Base-by-base conservation (phyloP, 2,329 filamentous ascomycete species). In the Cladobotryum mycophilum region DNA sequence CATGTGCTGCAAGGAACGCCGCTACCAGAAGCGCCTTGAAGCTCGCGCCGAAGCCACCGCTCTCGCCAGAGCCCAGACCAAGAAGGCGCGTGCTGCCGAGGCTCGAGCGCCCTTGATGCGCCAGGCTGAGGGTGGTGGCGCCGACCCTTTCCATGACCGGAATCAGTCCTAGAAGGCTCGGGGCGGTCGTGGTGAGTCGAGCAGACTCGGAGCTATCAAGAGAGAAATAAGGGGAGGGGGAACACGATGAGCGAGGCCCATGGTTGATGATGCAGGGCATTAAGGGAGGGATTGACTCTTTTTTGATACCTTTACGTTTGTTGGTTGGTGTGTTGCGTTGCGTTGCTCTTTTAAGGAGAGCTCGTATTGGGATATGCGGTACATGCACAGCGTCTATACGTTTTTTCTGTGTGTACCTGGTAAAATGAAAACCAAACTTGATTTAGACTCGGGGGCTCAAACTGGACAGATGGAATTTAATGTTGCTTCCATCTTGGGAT, bases 1-100 rank as follows among this genome's bases (percentile, higher is more conserved):
- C 69, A 67, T 75, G 56, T 80, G 76, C 73, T 76, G 72, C 69
- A 67, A 68, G 54, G 78, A 81, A 57, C 68, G 72, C 57, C 64
- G 64, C 62, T 56, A 68, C 57, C 69, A 76, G 59, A 71, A 70
- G 62, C 66, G 68, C 43, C 63, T 71, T 34, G 64, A 64, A 48
- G 72, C 71, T 52, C 71, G 72, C 56, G 70, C 71, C 52, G 76
- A 80, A 65, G 75, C 75, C 41, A 71, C 71, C n/a, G 71, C 71
- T 22, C 72, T 76, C 46, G 74, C 73, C 45, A 73, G 74, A 62
- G 73, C 73, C 59, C 70, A 73, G 45, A 71, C 68, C 53, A 72
- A 69, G 64, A 72, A 72, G 65, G 64, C 69, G 60, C 65, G 68
- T 45, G 63, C 64, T 45, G 61, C 60, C 30, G 63, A 64, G 55